A percentile compares a stretch with the other conserved stretches of the same genome.
These are phyloP conservation scores for Curvularia verruculosa DNA, from an alignment of 2,329 filamentous ascomycete genomes.

Conservation along the genomic window DNA sequence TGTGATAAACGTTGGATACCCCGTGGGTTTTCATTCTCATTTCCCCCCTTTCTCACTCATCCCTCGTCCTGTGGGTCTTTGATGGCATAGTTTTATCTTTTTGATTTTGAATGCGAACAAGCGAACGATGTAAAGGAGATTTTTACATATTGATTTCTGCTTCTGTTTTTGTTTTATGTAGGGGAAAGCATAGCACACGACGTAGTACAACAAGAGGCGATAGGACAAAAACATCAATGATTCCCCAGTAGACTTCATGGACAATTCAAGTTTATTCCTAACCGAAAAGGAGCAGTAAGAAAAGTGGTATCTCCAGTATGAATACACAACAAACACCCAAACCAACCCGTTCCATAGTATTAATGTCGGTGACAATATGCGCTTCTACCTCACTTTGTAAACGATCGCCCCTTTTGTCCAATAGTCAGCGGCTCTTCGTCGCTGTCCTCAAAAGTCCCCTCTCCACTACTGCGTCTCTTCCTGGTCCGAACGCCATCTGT, in stretches of 20 bases:
- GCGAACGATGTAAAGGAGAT: neutral
- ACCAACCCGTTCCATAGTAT: neutral
- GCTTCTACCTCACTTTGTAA: slow-evolving; percentile 5
- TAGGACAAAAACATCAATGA: neutral
- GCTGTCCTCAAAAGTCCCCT: slow-evolving; percentile 30
- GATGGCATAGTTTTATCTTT: neutral
- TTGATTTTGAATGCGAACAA: neutral
- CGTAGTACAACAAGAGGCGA: neutral
- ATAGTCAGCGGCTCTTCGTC: slow-evolving; percentile 34
- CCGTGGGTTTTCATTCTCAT: slow-evolving; percentile 2
- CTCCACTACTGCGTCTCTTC: slow-evolving; percentile 55
- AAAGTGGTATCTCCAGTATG: slow-evolving; percentile 28
- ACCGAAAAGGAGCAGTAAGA: slow-evolving; percentile 3
- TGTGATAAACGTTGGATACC: neutral
- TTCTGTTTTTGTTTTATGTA: neutral
- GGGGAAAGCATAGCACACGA: slow-evolving; percentile 23
- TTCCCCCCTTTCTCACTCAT: neutral
- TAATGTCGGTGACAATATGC: neutral
- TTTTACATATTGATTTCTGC: neutral
- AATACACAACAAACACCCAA: slow-evolving; percentile 7
- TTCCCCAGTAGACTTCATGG: slow-evolving; percentile 5
- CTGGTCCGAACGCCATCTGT: slow-evolving; percentile 82
- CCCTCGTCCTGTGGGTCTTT: neutral
- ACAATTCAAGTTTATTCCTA: slow-evolving; percentile 9
- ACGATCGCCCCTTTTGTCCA: slow-evolving; percentile 22